These are phyloP conservation scores for Graphium sp. DNA, from an alignment of 2,329 filamentous ascomycete species.

Conservation along the genomic window DNA sequence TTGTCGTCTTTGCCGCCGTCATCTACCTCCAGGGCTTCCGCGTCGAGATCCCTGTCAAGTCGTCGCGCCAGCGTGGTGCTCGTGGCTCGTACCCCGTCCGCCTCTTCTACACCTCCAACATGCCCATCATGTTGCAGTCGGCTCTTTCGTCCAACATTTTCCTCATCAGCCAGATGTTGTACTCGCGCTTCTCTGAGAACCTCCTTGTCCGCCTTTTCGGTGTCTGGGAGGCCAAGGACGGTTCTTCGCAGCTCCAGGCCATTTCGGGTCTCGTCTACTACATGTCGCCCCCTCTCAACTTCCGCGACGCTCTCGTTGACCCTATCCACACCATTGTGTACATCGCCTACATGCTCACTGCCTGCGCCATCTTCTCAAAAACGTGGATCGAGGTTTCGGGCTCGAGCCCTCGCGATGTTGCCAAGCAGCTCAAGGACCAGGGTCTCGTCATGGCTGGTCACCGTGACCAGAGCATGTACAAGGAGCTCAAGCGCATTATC, in stretches of 20 bases:
- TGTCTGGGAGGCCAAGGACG: slow-evolving; percentile 96
- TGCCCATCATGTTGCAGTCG: slow-evolving; percentile 99
- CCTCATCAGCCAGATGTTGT: slow-evolving; percentile 97
- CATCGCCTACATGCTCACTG: slow-evolving; percentile 93
- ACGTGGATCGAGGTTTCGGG: slow-evolving; percentile 99
- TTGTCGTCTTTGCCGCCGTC: slow-evolving; percentile 86
- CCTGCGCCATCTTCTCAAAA: slow-evolving; percentile 98
- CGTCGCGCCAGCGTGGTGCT: slow-evolving; percentile 93
- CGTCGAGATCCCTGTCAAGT: slow-evolving; percentile 99
- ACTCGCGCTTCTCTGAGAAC: slow-evolving; percentile 98
- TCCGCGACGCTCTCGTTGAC: slow-evolving; percentile 84
- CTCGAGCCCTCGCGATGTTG: slow-evolving; percentile 91
- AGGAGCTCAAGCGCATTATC: slow-evolving; percentile 98
- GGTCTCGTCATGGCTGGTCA: slow-evolving; percentile 98
- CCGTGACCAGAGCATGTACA: slow-evolving; percentile 99
- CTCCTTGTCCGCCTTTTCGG: slow-evolving; percentile 92
- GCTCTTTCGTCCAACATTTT: slow-evolving; percentile 98
- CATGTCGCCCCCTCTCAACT: slow-evolving; percentile 96
- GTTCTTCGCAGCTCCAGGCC: slow-evolving; percentile 87
- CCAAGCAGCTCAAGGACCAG: slow-evolving; percentile 99
- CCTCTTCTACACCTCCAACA: slow-evolving; percentile 99
- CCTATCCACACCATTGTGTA: slow-evolving; percentile 94
- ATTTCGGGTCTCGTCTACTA: slow-evolving; percentile 94
- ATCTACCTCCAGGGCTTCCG: slow-evolving; percentile 99
- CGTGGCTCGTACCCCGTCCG: slow-evolving; percentile 96